Evolutionary conservation across 352 stramenopile species (phyloP).

Genomic region (Phytopythium aichiense): DNA sequence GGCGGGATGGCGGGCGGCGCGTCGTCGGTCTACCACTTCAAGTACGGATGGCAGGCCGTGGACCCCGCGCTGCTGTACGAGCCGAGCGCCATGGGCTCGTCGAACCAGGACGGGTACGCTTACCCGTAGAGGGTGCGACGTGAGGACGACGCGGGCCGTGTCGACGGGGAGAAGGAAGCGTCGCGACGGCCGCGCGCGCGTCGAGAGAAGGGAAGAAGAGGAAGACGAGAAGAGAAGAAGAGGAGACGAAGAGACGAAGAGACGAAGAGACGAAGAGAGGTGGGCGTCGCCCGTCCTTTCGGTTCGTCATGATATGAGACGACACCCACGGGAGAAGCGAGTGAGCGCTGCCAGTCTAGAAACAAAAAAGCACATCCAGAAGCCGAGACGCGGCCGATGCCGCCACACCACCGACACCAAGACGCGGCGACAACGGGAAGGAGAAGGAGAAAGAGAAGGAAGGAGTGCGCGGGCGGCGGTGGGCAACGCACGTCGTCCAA

Average conservation of each 20-base stretch:
- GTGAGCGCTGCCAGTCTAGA: slow-evolving; percentile 18
- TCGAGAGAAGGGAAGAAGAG: background rate
- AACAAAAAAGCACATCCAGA: slow-evolving; percentile 2
- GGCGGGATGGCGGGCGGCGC: slow-evolving; percentile 12
- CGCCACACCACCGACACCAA: background rate
- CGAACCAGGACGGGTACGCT: slow-evolving; percentile 17
- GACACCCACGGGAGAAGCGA: slow-evolving; percentile 4
- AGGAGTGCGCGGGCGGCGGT: background rate
- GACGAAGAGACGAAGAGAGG: slow-evolving; percentile 1
- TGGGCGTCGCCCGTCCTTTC: background rate
- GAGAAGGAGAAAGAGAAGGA: background rate
- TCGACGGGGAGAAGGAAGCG: background rate
- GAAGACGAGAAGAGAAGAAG: slow-evolving; percentile 6
- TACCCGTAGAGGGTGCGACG: slow-evolving; percentile 19
- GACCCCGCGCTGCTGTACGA: slow-evolving; percentile 33
- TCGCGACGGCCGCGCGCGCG: slow-evolving; percentile 6
- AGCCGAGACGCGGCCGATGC: slow-evolving; percentile 1
- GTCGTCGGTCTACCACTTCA: slow-evolving; percentile 70
- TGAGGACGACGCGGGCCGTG: slow-evolving; percentile 5
- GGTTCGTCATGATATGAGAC: slow-evolving; percentile 8
- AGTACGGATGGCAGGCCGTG: slow-evolving; percentile 77
- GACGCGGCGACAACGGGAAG: background rate
- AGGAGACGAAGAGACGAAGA: background rate
- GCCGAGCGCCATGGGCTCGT: slow-evolving; percentile 11
- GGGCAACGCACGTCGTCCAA: background rate